Percentiles rank a stretch among this genome's conserved stretches.
These are phyloP conservation scores for Coniochaeta sp. DNA, from an alignment of 2,329 filamentous ascomycete genomes.

Conservation along the genomic window DNA sequence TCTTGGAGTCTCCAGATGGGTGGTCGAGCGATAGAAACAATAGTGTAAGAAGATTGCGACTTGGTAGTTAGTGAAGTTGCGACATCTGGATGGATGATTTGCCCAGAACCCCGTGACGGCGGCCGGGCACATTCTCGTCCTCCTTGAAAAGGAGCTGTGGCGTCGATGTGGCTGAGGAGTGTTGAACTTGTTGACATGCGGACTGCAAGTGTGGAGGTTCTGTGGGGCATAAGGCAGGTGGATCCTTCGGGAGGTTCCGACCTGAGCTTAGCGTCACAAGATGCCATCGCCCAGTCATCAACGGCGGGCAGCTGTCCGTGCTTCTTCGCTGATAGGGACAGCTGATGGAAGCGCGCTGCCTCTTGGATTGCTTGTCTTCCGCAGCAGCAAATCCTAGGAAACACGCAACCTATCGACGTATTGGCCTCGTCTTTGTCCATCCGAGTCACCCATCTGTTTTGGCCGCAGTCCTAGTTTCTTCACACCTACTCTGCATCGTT, in stretches of 20 bases:
- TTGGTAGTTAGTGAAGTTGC: not conserved
- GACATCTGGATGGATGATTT: not conserved
- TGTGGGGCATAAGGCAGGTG: not conserved
- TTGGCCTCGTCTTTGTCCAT: not conserved
- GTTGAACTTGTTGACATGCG: not conserved
- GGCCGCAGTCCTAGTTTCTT: not conserved
- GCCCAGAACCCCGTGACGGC: not conserved
- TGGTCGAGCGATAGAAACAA: not conserved
- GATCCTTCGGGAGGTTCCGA: not conserved
- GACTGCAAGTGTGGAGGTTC: too few species aligned
- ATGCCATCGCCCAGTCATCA: not conserved
- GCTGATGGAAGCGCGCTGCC: not conserved
- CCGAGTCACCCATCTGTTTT: not conserved
- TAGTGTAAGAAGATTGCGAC: not conserved
- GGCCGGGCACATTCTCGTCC: not conserved
- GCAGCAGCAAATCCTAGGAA: not conserved
- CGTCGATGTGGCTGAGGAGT: not conserved
- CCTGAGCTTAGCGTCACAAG: not conserved
- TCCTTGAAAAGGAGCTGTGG: not conserved
- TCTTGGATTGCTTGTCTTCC: not conserved
- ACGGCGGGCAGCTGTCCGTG: not conserved
- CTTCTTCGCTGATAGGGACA: not conserved
- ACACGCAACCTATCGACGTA: not conserved
- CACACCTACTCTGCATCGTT: not conserved
- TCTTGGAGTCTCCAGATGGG: not conserved